A percentile compares a stretch with the other conserved stretches of the same genome.
Conservation (phyloP, 1,284 basidiomycete species). For the Leccinum solheimii region DNA sequence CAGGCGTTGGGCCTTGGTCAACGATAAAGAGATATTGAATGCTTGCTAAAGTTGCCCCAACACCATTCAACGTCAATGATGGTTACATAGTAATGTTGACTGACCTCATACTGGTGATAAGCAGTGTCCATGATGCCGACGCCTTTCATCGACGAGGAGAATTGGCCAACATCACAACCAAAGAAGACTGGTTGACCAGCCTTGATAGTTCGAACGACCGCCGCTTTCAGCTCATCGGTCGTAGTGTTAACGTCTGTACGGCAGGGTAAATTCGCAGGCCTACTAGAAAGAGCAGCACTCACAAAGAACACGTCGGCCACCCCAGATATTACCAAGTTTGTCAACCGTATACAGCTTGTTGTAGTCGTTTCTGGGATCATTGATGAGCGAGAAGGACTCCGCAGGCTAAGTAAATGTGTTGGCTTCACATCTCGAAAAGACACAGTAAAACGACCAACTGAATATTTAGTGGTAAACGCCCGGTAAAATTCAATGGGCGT, state of each 20-base stretch:
- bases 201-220: slow-evolving; percentile 84
- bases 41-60: slow-evolving; percentile 42
- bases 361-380: slow-evolving; percentile 89
- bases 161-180: slow-evolving; percentile 88
- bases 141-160: slow-evolving; percentile 66
- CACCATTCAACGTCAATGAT: slow-evolving; percentile 1
- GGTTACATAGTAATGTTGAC: slow-evolving; percentile 11
- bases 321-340: slow-evolving; percentile 91
- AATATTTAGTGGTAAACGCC: slow-evolving; percentile 58
- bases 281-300: slow-evolving; percentile 31
- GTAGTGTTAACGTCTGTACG: slow-evolving; percentile 85
- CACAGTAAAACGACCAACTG: slow-evolving; percentile 42
- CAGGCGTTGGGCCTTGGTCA: slow-evolving; percentile 85
- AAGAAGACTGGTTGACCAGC: slow-evolving; percentile 93
- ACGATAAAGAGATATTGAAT: slow-evolving; percentile 57
- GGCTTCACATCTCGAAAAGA: slow-evolving; percentile 5
- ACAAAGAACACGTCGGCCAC: slow-evolving; percentile 81
- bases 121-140: slow-evolving; percentile 85
- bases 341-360: slow-evolving; percentile 90
- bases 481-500: slow-evolving; percentile 79
- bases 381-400: slow-evolving; percentile 88
- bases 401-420: slow-evolving; percentile 41
- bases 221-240: slow-evolving; percentile 76
- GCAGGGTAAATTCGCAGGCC: slow-evolving; percentile 1
- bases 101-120: slow-evolving; percentile 79